Evolutionary conservation across 1,139 yeast genomes (phyloP).

Genomic region (Taiozyma sp.): DNA sequence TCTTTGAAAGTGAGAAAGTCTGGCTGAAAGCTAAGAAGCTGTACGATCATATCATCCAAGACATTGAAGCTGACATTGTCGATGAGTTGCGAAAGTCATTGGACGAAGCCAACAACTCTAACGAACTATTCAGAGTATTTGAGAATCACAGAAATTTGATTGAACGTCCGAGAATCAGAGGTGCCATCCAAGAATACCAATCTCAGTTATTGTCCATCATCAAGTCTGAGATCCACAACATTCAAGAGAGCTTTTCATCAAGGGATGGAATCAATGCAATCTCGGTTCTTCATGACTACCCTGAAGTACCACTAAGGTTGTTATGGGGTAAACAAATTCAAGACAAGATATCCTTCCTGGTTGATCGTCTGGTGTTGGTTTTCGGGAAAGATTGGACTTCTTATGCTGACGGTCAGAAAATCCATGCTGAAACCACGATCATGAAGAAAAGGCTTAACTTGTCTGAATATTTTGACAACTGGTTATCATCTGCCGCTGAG

Average conservation of each 20-base stretch:
- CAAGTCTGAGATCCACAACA: constrained; percentile 37
- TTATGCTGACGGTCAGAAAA: constrained; percentile 67
- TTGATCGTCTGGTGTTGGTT: constrained; percentile 42
- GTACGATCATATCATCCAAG: constrained; percentile 38
- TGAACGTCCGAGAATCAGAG: constrained; percentile 45
- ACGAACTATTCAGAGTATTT: constrained; percentile 47
- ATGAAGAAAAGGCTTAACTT: constrained; percentile 45
- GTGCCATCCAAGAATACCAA: constrained; percentile 54
- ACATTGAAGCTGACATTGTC: constrained; percentile 43
- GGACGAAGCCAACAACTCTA: constrained; percentile 35
- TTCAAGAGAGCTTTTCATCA: constrained; percentile 37
- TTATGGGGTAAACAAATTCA: constrained; percentile 49
- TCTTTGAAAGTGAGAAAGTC: constrained; percentile 29
- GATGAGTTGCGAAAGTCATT: constrained; percentile 35
- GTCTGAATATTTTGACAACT: constrained; percentile 36
- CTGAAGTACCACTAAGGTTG: constrained; percentile 42
- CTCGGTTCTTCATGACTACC: constrained; percentile 39
- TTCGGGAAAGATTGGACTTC: constrained; percentile 74
- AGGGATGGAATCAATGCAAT: constrained; percentile 11
- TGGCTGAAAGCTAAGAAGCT: constrained; percentile 38
- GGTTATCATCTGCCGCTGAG: constrained; percentile 35
- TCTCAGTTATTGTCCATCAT: constrained; percentile 41
- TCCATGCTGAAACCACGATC: constrained; percentile 45
- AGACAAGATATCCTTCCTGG: constrained; percentile 35
- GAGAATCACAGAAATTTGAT: constrained; percentile 44